These are phyloP conservation scores for Trichoderma harzianum DNA, from an alignment of 2,329 filamentous ascomycete genomes.

Conservation along the genomic window DNA sequence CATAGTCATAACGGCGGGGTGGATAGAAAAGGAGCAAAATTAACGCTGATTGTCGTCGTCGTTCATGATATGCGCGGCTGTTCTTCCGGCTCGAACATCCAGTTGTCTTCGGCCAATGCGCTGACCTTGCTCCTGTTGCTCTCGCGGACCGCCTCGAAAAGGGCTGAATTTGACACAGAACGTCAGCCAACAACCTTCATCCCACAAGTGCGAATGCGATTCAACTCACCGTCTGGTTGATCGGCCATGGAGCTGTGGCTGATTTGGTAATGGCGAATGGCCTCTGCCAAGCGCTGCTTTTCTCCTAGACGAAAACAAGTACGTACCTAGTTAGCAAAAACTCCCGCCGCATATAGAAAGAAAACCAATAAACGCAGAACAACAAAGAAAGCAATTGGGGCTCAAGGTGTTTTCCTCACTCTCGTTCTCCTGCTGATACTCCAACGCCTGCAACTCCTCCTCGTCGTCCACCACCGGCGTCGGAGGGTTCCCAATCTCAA, in stretches of 20 bases:
- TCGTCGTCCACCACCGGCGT: slow-evolving; percentile 52
- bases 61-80: slow-evolving; percentile 37
- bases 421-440: slow-evolving; percentile 56
- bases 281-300: slow-evolving; percentile 57
- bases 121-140: slow-evolving; percentile 71
- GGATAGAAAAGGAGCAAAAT: not conserved
- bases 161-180: slow-evolving; percentile 46
- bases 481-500: slow-evolving; percentile 57
- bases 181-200: not conserved
- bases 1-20: slow-evolving; percentile 26
- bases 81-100: slow-evolving; percentile 81
- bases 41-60: not conserved
- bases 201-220: not conserved
- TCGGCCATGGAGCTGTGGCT: slow-evolving; percentile 53
- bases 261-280: slow-evolving; percentile 58
- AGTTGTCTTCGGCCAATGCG: slow-evolving; percentile 75
- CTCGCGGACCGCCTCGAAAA: slow-evolving; percentile 65
- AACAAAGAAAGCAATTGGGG: not conserved
- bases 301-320: slow-evolving; percentile 43
- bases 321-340: not conserved
- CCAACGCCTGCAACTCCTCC: slow-evolving; percentile 49
- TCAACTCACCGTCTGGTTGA: slow-evolving; percentile 60
- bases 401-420: slow-evolving; percentile 37
- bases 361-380: not conserved
- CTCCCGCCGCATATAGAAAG: not conserved